Base-by-base conservation (phyloP, 2,329 filamentous ascomycete species). In the Cadophora gregata region DNA sequence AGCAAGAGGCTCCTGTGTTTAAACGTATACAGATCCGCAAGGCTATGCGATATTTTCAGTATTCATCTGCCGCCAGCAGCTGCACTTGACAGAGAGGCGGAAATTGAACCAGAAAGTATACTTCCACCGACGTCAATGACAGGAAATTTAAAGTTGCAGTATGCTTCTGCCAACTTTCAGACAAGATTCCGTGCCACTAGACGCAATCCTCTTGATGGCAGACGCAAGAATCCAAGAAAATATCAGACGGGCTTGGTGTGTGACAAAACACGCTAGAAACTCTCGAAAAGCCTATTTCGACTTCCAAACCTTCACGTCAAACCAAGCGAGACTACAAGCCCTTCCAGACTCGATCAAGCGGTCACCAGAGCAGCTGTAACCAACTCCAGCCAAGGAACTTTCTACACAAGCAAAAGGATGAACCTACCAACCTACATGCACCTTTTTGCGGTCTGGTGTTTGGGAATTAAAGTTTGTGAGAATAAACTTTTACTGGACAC, bases 401-500 rank as follows among this genome's bases (percentile, higher is more conserved):
- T 53, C 50, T 27, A 16, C 50, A 53, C 6, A 29, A 12, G 14
- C 25, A 16, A 53, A 31, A 31, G 50, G 25, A 27, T n/a, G 25
- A n/a, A 53, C 16, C 50, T 31, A 27, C 42, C 42, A n/a, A n/a
- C 42, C 9, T 10, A 9, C 42, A 42, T 16, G 38, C 5, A 33
- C 10, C 31, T 33, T 33, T 33, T 16, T 3, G 36, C 3, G 36
- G n/a, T n/a, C 10, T 45, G 3, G 25, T 53, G 27, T 31, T 53
- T 53, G 24, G 25, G 19, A 8, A 29, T 53, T 53, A 31, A 53
- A 9, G 27, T 53, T 53, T 31, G 25, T 12, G 19, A 27, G 19
- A 4, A 53, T 53, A 53, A 53, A 53, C 50, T 53, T 53, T 53
- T 53, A 19, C 9, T 31, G 50, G 50, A 53, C 14, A 53, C 50